Evolutionary conservation across 768 basidiomycete genomes (phyloP), one percentile per base, ranked within the genome.

Genomic region (Chalciporus pseudorubinellus): DNA sequence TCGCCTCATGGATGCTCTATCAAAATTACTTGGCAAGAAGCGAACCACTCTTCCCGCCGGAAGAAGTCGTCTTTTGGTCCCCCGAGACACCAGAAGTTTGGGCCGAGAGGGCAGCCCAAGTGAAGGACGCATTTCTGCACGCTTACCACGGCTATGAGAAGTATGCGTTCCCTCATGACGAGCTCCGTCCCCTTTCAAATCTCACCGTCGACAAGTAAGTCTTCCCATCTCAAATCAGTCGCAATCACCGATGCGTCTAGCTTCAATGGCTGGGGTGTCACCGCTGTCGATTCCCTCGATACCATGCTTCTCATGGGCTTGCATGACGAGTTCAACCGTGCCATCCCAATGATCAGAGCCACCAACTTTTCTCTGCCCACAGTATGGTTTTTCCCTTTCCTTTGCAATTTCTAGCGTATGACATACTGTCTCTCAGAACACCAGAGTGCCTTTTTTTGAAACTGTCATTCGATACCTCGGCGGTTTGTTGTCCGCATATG

Each of bases 381-480:
- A 39, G 82, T 81, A 62, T 39, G 71, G 57, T 5, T n/a, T 39
- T 34, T 26, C 44, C 21, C 45, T 36, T 21, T 43, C 6, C 44
- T 12, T 26, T 39, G 31, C 38, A 18, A 4, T 28, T 18, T 3
- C 6, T 21, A 10, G 16, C 8, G 4, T 29, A 13, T 24, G 2
- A 12, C 57, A 56, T 28, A 41, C 22, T 40, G 34, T 31, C 29
- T 14, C 38, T 69, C 44, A 50, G 58, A 67, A 58, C 68, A 66
- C 56, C 72, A 65, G 47, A 1, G 67, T 68, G 0, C 84, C 84
- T 1, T 88, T 84, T 65, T 91, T 90, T 53, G 89, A 95, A 72
- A 95, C 92, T 0, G 82, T 88, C 38, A 97, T 97, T 53, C 83
- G 94, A 28, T 89, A 95, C 59, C 81, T 98, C 2, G 94, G 93